Base-by-base conservation (phyloP, 148 eudicot genomes). In the Heliamphora exappendiculata region DNA sequence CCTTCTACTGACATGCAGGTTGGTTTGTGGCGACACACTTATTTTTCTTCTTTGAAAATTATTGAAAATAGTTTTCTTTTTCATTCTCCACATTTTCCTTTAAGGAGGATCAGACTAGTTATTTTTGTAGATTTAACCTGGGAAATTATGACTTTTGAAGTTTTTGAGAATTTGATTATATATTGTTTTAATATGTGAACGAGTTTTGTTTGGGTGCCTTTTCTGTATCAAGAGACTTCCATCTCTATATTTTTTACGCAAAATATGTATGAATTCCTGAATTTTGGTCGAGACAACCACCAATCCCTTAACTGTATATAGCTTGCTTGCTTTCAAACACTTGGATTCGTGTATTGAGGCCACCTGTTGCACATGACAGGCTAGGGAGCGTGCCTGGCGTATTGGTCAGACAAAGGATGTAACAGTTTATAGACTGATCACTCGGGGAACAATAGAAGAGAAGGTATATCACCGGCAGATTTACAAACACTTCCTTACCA, bases 301-400 rank as follows among this genome's bases (percentile, higher is more conserved):
- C 36, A 16, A 12, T 49, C 26, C 39, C 28, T 5, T 28, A 4
- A 17, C 16, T 20, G 4, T 36, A 17, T 28, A 47, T 12, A 31
- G 49, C 59, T 54, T 60, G 28, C 59, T 66, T 64, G 64, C 42
- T 64, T 22, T 45, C 22, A 42, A 58, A 37, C 68, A 10, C 28
- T 65, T 10, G 20, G 64, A 37, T 74, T 74, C 11, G 24, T 62
- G 29, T 74, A 74, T 19, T 74, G 66, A 44, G 54, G 68, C 34
- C 42, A 33, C 41, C 70, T 72, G 42, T 73, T 72, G 72, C 78
- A 77, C 68, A 62, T 79, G 62, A 86, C 92, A 95, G 98, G 97
- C 98, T 51, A 89, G 98, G 72, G 98, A 92, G 81, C 98, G 98
- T 91, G 98, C 98, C 73, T 95, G 98, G 97, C 98, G 98, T 84